Base-by-base conservation (phyloP, 106 monocot species). In the Platanthera zijinensis region DNA sequence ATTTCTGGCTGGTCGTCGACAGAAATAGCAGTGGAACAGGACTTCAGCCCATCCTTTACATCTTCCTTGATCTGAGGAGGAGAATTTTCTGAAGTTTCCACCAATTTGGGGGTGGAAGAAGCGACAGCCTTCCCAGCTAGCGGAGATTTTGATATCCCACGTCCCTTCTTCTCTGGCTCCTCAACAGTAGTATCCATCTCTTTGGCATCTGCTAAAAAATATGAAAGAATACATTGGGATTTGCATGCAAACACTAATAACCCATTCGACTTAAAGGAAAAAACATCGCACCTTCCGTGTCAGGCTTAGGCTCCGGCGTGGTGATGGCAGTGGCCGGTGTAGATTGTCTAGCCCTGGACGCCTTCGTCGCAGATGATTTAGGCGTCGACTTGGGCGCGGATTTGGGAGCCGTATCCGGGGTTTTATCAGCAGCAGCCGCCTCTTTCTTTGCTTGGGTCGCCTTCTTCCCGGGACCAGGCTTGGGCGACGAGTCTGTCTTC, bases 381-480 rank as follows among this genome's bases (percentile, higher is more conserved):
- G 57, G 13, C 50, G 64, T 62, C 19, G 80, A 57, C 64, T 78
- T 84, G 4, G 81, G 81, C n/a, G 80, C 39, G 8, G 83, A 18
- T 57, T 78, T 73, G 32, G 59, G 71, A 11, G 67, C 71, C 10
- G 28, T 12, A 10, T 76, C 78, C 8, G 78, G 72, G 19, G 72
- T 50, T n/a, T 57, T 61, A 8, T 72, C 52, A 54, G 77, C 73
- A 19, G 77, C 64, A 2, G 72, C 59, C 49, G 59, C 12, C 15
- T 72, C 70, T 28, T 77, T 71, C 76, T 71, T 76, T 15, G 76
- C 32, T 3, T 71, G 71, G 9, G 82, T 70, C 62, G 77, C 51
- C 72, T 77, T 83, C 83, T 57, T 83, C 46, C 17, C 28, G 3
- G 73, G 67, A 53, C 71, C 83, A 19, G 83, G 74, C 62, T 83